Evolutionary conservation across 345 rosid species (phyloP).

Genomic region (Acer negundo): DNA sequence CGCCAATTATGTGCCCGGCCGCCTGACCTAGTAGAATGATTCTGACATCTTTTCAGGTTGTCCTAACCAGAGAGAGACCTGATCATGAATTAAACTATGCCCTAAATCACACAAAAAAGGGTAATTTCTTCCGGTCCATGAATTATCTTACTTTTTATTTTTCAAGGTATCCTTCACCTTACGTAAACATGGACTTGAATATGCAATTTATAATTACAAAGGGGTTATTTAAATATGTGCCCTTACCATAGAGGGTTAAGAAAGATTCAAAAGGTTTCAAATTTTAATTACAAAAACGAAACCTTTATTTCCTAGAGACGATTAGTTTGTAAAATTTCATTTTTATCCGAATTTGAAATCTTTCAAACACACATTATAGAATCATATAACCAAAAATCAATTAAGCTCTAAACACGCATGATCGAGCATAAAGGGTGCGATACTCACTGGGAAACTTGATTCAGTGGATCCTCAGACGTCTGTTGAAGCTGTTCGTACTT

Average conservation of each 20-base stretch:
- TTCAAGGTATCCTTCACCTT: not conserved
- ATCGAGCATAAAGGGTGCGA: not conserved
- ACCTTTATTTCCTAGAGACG: not conserved
- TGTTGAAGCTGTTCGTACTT: slow-evolving; percentile 92
- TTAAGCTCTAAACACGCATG: not conserved
- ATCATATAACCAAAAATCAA: not conserved
- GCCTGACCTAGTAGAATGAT: no score
- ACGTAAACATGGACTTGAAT: not conserved
- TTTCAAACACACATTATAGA: not conserved
- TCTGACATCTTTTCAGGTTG: no score
- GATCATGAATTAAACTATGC: not conserved
- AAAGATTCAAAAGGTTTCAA: not conserved
- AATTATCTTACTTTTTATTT: not conserved
- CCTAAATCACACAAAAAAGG: not conserved
- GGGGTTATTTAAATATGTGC: no score
- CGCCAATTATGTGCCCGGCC: no score
- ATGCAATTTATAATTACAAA: not conserved
- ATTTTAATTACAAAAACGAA: not conserved
- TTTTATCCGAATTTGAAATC: not conserved
- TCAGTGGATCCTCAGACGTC: slow-evolving; percentile 88
- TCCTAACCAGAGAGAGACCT: no score
- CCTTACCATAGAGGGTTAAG: not conserved
- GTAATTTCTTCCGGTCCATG: not conserved
- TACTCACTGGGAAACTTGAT: slow-evolving; percentile 94
- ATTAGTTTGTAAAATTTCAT: not conserved